These are phyloP conservation scores for Aureobasidium musti DNA, from an alignment of 2,329 filamentous ascomycete species.

Conservation along the genomic window DNA sequence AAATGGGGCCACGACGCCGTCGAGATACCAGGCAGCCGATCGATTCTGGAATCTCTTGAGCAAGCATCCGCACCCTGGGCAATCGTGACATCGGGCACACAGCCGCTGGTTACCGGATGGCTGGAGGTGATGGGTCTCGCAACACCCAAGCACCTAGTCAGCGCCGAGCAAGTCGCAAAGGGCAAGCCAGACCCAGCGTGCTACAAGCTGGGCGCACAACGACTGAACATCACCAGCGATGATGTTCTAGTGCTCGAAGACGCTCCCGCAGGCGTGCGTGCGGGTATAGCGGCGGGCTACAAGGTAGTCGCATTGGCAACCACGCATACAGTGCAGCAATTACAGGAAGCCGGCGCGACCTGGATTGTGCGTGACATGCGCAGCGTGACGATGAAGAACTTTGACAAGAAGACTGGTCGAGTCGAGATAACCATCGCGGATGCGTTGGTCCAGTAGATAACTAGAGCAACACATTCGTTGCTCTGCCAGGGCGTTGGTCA, in stretches of 20 bases:
- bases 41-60: slow-evolving; percentile 59
- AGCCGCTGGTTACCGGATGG: slow-evolving; percentile 53
- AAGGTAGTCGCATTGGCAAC: slow-evolving; percentile 82
- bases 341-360: slow-evolving; percentile 76
- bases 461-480: background rate
- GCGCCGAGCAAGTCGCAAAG: slow-evolving; percentile 52
- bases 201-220: slow-evolving; percentile 49
- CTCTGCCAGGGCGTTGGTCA: background rate
- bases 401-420: slow-evolving; percentile 56
- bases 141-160: slow-evolving; percentile 51
- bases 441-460: slow-evolving; percentile 49
- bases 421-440: slow-evolving; percentile 69
- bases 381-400: slow-evolving; percentile 66
- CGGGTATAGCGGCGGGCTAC: slow-evolving; percentile 84
- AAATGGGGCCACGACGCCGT: slow-evolving; percentile 74
- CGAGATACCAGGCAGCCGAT: slow-evolving; percentile 81
- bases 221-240: slow-evolving; percentile 42
- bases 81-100: slow-evolving; percentile 64
- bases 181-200: slow-evolving; percentile 56
- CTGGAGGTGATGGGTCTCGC: slow-evolving; percentile 53
- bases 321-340: slow-evolving; percentile 73
- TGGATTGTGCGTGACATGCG: slow-evolving; percentile 81
- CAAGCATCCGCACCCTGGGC: slow-evolving; percentile 70
- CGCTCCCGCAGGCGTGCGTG: slow-evolving; percentile 78
- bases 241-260: slow-evolving; percentile 80